Evolutionary conservation across 2,329 filamentous ascomycete species (phyloP), one percentile per base, ranked within the genome.

Genomic region (Leptographium flavum): DNA sequence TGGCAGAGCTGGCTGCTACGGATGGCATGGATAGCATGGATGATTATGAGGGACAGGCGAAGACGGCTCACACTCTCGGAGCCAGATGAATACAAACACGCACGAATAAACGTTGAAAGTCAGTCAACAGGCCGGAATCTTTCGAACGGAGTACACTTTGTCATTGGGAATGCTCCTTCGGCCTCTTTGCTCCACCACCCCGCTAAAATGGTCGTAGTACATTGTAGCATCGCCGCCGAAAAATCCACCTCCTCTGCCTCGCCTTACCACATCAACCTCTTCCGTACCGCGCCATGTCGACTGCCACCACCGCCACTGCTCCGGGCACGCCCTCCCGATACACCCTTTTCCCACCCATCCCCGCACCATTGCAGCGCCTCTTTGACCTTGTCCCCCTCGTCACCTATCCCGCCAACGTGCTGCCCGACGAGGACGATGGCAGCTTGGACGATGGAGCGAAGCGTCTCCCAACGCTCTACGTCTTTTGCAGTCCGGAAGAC

Each of bases 301-400:
- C 41, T 14, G 21, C 40, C 9, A 21, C 40, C 4, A 17, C n/a
- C 39, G 28, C 17, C 39, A 22, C 28, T 11, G 11, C 25, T n/a
- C n/a, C n/a, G 10, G 15, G 39, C 23, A 10, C 21, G n/a, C 13
- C 33, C n/a, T 36, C 33, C 19, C 14, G 17, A 15, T 31, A 31
- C 38, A 49, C 50, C 19, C 30, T 79, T 60, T 63, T 70, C 38
- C 52, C 59, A 9, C 48, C 51, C 13, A 71, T 87, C 45, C 90
- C 92, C 8, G 64, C 73, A 11, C 83, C 86, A 17, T 70, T 96
- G 54, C 87, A 86, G 61, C 73, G 73, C 43, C 71, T 96, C 48
- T 98, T 96, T 68, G 81, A 90, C 61, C 68, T 63, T 49, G 92
- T 94, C 56, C 92, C 92, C 23, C 73, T 96, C 43, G 60, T 73